Evolutionary conservation across 2,329 filamentous ascomycete genomes (phyloP).

Genomic region (Fusarium clavum): DNA sequence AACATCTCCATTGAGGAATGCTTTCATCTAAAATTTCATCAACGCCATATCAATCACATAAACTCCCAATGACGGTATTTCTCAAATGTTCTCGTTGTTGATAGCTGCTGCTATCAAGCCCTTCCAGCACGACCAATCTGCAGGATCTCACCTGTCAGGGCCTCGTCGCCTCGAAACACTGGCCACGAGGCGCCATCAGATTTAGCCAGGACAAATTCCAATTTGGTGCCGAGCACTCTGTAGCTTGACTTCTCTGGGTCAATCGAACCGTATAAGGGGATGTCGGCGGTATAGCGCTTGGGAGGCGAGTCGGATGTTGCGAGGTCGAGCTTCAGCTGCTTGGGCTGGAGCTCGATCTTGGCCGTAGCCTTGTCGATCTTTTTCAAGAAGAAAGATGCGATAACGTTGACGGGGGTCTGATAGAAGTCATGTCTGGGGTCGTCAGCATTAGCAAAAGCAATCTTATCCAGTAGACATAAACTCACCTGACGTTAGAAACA

Average conservation of each 20-base stretch:
- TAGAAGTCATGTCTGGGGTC: constrained; percentile 81
- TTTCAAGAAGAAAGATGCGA: constrained; percentile 94
- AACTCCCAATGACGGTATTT: constrained; percentile 37
- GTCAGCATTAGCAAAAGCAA: constrained; percentile 18
- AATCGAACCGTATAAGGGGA: constrained; percentile 82
- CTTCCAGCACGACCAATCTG: constrained; percentile 86
- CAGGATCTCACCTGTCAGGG: constrained; percentile 78
- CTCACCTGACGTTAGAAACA: constrained; percentile 80
- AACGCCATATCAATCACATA: constrained; percentile 32
- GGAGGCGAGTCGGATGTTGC: constrained; percentile 80
- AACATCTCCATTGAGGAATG: neutral
- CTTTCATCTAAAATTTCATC: constrained; percentile 18
- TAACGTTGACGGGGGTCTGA: constrained; percentile 86
- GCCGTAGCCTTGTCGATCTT: constrained; percentile 90
- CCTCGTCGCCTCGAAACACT: constrained; percentile 82
- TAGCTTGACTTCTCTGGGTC: constrained; percentile 79
- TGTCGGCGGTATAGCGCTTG: constrained; percentile 81
- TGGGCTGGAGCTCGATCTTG: constrained; percentile 74
- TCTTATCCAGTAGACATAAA: neutral
- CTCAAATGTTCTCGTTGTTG: constrained; percentile 1
- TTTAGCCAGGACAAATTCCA: constrained; percentile 80
- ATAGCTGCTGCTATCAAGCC: constrained; percentile 41
- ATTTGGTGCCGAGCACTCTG: constrained; percentile 88
- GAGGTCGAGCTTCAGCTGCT: constrained; percentile 79
- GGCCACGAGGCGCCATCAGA: constrained; percentile 86